Base-by-base conservation (phyloP, 2,329 filamentous ascomycete species). In the Pseudogymnoascus sp. region DNA sequence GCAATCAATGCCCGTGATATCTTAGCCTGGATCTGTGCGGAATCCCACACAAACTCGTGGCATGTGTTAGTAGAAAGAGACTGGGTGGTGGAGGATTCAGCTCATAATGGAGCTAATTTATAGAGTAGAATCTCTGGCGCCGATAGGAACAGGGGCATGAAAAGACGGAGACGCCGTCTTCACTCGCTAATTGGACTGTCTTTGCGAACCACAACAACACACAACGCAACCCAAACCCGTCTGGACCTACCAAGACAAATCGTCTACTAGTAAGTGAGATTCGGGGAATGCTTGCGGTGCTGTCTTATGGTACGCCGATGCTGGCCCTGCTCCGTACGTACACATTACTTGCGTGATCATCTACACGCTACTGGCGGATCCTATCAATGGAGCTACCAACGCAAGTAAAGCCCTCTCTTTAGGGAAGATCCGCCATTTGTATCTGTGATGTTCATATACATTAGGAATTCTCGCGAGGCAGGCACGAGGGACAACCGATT, bases 401-500 rank as follows among this genome's bases (percentile, higher is more conserved):
- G 16, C 14, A 34, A 34, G 51, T 57, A 36, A 57, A 57, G 51
- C 10, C 51, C 51, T 34, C 6, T 34, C 51, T 57, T 57, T 34
- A 6, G 28, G 11, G 28, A 34, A 21, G 51, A 57, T 57, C 51
- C 28, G 28, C 51, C 51, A 57, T 19, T 57, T 57, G 51, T 57
- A 57, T 57, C n/a, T 19, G 10, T 2, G 19, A 57, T 57, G 51
- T 57, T 28, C 5, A 57, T 57, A 16, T 57, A 57, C 51, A 57
- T 57, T 34, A 34, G 4, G 28, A 36, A 34, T 57, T 34, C 51
- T 57, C 51, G 51, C 51, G 51, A 57, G 51, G 51, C 28, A 34
- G 51, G 51, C 51, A 57, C 51, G 51, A 57, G 51, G 51, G 51
- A 57, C 51, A 57, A 57, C 51, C 51, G 51, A 57, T 57, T 57